Conservation (phyloP, 805 yeast species). For the Metschnikowia cerradonensis region DNA sequence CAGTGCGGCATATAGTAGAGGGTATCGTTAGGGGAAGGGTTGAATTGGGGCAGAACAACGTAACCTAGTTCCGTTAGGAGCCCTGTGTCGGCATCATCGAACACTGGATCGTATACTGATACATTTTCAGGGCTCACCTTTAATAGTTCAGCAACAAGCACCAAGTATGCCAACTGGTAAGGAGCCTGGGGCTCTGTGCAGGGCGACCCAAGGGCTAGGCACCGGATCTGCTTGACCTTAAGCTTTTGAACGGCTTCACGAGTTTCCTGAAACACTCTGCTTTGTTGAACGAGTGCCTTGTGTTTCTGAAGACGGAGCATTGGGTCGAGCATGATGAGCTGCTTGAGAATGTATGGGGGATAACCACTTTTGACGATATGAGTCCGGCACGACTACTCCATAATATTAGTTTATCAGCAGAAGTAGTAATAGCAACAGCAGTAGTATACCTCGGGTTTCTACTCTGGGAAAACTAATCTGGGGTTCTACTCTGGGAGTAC, state of each 20-base stretch:
- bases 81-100: slow-evolving; percentile 43
- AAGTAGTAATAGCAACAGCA: too few species aligned
- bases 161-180: slow-evolving; percentile 60
- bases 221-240: slow-evolving; percentile 41
- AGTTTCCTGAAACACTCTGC: background rate
- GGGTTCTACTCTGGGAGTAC: too few species aligned
- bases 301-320: background rate
- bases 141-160: slow-evolving; percentile 32
- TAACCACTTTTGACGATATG: background rate
- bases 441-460: too few species aligned
- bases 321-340: background rate
- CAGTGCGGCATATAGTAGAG: slow-evolving; percentile 76
- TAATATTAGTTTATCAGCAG: too few species aligned
- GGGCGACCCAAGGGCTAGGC: slow-evolving; percentile 72
- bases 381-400: background rate
- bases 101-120: slow-evolving; percentile 64
- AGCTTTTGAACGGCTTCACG: background rate
- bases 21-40: background rate
- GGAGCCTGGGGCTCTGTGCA: slow-evolving; percentile 54
- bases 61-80: slow-evolving; percentile 16
- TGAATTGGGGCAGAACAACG: slow-evolving; percentile 9
- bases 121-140: slow-evolving; percentile 20
- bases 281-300: background rate
- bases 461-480: too few species aligned
- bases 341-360: too few species aligned